phyloP scores from a whole-genome alignment of 2,329 filamentous ascomycete species.

The Alternaria sp. region DNA sequence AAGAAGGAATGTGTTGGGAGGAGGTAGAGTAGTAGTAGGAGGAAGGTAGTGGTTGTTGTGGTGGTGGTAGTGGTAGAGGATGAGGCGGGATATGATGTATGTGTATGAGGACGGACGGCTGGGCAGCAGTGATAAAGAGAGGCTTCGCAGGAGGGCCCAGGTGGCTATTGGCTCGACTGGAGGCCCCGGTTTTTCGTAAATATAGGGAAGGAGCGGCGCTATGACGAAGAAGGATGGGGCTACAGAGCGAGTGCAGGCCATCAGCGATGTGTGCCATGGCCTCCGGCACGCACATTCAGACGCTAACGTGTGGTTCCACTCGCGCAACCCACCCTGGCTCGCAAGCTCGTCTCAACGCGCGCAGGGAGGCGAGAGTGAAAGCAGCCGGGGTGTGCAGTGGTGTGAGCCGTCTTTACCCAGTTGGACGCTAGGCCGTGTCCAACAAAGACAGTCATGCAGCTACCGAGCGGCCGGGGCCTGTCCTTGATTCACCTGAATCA shows the following conservation, averaged over 20 bases:
- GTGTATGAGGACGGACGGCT: slow-evolving; percentile 47
- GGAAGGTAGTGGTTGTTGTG: slow-evolving; percentile 15
- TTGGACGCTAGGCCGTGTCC: slow-evolving; percentile 24
- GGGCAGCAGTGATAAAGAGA: slow-evolving; percentile 47
- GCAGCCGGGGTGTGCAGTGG: slow-evolving; percentile 26
- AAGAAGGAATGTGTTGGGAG: slow-evolving; percentile 34
- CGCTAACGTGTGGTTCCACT: slow-evolving; percentile 36
- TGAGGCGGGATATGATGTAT: slow-evolving; percentile 51
- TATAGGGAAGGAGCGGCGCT: slow-evolving; percentile 49
- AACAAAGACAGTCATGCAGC: slow-evolving; percentile 33
- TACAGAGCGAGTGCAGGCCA: slow-evolving; percentile 43
- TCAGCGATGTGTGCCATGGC: slow-evolving; percentile 39
- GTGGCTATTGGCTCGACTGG: slow-evolving; percentile 37
- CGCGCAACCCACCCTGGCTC: slow-evolving; percentile 28
- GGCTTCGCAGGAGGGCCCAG: slow-evolving; percentile 24
- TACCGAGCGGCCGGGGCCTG: slow-evolving; percentile 31
- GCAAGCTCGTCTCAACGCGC: slow-evolving; percentile 21
- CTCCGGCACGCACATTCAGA: slow-evolving; percentile 31
- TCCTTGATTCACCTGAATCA: slow-evolving; percentile 38
- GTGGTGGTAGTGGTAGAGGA: slow-evolving; percentile 26
- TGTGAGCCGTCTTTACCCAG: slow-evolving; percentile 28
- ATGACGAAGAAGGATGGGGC: slow-evolving; percentile 49
- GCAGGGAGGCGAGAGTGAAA: slow-evolving; percentile 38
- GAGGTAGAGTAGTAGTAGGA: slow-evolving; percentile 21
- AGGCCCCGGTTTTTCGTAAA: slow-evolving; percentile 47